Conservation (phyloP, 495 filamentous ascomycete species). For the Xylaria curta region DNA sequence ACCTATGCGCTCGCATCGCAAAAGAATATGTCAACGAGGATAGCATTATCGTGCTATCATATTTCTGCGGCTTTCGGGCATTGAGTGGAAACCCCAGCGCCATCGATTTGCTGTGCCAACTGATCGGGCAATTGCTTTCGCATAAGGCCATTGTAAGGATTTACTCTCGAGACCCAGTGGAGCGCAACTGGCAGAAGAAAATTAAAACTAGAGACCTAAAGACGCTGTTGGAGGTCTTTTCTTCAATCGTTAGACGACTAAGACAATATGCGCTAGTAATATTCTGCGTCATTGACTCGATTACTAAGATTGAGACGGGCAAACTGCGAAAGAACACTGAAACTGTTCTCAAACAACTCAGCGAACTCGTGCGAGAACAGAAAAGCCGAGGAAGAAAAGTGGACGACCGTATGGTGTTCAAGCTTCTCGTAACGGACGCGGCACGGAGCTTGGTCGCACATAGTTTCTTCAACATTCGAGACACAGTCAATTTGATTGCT, state of each 20-base stretch:
- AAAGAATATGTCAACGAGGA: background rate
- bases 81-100: background rate
- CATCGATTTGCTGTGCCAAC: background rate
- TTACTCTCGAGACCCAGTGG: background rate
- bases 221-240: background rate
- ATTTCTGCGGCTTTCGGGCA: background rate
- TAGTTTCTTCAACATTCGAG: background rate
- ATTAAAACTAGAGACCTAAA: background rate
- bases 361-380: background rate
- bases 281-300: background rate
- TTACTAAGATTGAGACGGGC: background rate
- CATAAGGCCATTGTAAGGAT: background rate
- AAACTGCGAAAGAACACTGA: background rate
- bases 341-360: background rate
- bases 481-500: background rate
- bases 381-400: background rate
- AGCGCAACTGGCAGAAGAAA: background rate
- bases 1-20: background rate
- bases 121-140: background rate
- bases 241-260: background rate
- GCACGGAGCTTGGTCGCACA: background rate
- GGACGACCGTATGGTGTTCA: background rate
- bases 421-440: background rate
- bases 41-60: background rate
- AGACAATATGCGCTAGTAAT: background rate